Conservation (phyloP, 495 filamentous ascomycete species). For the Aspergillus egyptiacus region DNA sequence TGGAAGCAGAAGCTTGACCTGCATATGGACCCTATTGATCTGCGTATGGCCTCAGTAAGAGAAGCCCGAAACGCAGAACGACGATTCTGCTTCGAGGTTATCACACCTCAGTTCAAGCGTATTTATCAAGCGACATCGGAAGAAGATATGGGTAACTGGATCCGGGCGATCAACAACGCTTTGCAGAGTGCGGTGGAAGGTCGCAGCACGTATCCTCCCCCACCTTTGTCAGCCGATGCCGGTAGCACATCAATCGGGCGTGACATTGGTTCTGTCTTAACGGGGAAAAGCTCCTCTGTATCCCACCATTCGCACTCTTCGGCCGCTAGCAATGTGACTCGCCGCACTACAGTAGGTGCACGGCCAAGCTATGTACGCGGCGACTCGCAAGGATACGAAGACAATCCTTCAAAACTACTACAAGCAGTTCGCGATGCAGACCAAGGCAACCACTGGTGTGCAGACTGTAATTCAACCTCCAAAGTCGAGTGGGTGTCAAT, state of each 20-base stretch:
- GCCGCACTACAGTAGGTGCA: constrained; percentile 86
- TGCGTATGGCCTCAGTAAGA: constrained; percentile 92
- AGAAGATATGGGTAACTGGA: constrained; percentile 97
- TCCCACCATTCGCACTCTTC: constrained; percentile 52
- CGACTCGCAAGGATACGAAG: constrained; percentile 64
- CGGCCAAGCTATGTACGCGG: constrained; percentile 67
- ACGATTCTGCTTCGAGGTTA: constrained; percentile 97
- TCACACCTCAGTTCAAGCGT: constrained; percentile 92
- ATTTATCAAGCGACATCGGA: constrained; percentile 98
- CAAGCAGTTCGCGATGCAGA: constrained; percentile 85
- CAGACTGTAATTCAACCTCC: constrained; percentile 83
- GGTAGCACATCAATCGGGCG: constrained; percentile 55
- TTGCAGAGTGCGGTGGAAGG: constrained; percentile 92
- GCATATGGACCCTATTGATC: constrained; percentile 97
- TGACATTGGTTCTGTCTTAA: constrained; percentile 86
- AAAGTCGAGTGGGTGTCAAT: constrained; percentile 99
- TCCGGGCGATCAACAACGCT: constrained; percentile 93
- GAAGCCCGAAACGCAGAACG: constrained; percentile 91
- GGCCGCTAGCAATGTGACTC: constrained; percentile 51
- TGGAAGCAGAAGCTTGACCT: constrained; percentile 97
- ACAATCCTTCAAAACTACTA: constrained; percentile 77
- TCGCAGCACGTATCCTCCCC: constrained; percentile 46
- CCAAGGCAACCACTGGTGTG: constrained; percentile 89
- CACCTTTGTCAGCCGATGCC: constrained; percentile 34
- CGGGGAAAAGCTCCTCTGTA: constrained; percentile 83